Evolutionary conservation across 2,329 filamentous ascomycete species (phyloP).

Genomic region (Scleromitrula shiraiana): DNA sequence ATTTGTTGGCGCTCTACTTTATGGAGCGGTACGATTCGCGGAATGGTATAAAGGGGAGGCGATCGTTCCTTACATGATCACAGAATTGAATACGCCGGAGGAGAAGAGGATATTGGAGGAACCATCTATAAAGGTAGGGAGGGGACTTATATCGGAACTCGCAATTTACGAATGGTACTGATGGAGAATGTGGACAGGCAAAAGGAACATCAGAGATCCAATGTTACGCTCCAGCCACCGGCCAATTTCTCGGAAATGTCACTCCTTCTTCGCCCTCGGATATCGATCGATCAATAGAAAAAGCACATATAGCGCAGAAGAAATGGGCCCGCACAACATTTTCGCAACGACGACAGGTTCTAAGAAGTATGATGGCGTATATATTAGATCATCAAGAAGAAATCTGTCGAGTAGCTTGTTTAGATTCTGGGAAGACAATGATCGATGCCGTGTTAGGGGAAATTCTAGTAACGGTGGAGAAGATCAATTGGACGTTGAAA

Average conservation of each 20-base stretch:
- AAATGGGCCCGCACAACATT: conserved; percentile 76
- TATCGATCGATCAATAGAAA: conserved; percentile 71
- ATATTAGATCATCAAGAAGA: conserved; percentile 83
- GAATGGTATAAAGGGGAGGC: conserved; percentile 30
- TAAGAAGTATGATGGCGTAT: conserved; percentile 73
- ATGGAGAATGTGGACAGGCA: conserved; percentile 33
- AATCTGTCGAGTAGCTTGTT: conserved; percentile 76
- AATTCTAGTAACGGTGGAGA: conserved; percentile 88
- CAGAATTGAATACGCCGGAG: conserved; percentile 52
- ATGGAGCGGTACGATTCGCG: conserved; percentile 14
- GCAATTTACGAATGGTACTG: conserved; percentile 7
- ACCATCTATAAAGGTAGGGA: conserved; percentile 49
- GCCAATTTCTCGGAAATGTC: conserved; percentile 69
- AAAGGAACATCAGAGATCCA: conserved; percentile 61
- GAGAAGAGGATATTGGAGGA: conserved; percentile 49
- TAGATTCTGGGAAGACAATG: conserved; percentile 94
- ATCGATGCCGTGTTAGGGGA: conserved; percentile 91
- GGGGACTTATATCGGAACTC: no score
- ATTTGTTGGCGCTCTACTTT: conserved; percentile 21
- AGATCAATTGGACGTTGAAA: conserved; percentile 85
- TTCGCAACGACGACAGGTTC: conserved; percentile 65
- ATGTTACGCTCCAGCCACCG: conserved; percentile 86
- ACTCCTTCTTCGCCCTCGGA: conserved; percentile 68
- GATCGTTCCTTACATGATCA: conserved; percentile 51
- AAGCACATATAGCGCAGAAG: conserved; percentile 65